phyloP scores from a whole-genome alignment of 345 rosid species.

The Viola odorata region DNA sequence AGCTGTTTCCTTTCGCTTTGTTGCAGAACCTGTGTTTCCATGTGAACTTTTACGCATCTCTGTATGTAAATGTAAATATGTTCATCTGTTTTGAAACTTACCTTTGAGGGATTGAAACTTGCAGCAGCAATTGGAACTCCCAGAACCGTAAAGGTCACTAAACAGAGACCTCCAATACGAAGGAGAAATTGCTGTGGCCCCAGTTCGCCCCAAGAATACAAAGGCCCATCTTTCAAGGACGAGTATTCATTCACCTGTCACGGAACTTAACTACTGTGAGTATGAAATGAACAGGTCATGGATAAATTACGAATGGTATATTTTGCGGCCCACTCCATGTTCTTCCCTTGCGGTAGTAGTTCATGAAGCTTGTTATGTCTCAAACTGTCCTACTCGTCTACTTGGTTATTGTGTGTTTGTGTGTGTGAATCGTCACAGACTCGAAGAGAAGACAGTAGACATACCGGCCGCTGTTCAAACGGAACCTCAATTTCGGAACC shows the following conservation, averaged over 20 bases:
- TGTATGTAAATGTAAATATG: background rate
- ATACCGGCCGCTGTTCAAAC: conserved; percentile 85
- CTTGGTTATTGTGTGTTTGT: too few relatives aligned
- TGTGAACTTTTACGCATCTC: background rate
- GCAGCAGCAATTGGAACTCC: conserved; percentile 93
- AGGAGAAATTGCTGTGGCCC: conserved; percentile 52
- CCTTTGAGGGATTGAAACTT: conserved; percentile 91
- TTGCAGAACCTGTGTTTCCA: background rate
- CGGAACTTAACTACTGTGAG: conserved; percentile 15
- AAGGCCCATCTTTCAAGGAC: conserved; percentile 63
- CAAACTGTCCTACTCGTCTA: too few relatives aligned
- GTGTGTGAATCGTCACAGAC: too few relatives aligned
- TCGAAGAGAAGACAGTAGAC: conserved; percentile 11
- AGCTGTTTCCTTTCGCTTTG: background rate
- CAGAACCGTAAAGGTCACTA: conserved; percentile 65
- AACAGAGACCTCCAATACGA: conserved; percentile 91
- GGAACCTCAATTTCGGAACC: conserved; percentile 82
- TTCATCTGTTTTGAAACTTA: conserved; percentile 22
- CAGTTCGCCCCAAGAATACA: conserved; percentile 92
- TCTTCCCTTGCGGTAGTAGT: too few relatives aligned
- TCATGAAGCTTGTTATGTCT: too few relatives aligned
- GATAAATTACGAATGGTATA: too few relatives aligned
- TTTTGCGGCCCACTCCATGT: too few relatives aligned
- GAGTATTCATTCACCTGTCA: conserved; percentile 86
- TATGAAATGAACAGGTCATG: background rate